These are phyloP conservation scores for Nigrospora osmanthi DNA, from an alignment of 2,329 filamentous ascomycete species.

Conservation along the genomic window DNA sequence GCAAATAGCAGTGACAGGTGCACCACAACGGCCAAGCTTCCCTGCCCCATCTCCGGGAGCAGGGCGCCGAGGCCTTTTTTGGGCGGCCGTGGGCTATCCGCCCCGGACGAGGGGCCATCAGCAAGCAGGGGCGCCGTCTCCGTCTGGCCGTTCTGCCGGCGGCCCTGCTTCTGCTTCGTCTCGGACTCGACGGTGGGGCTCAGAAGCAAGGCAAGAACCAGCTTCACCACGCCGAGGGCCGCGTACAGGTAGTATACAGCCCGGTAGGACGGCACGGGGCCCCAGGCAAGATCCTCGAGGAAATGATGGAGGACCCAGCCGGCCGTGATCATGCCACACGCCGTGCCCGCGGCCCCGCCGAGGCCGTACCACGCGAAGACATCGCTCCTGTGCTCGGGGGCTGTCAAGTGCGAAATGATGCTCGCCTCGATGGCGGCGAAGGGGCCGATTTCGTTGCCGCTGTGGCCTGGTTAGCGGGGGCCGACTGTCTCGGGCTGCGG, in stretches of 20 bases:
- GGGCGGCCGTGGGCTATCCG: no score
- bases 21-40: constrained; percentile 36
- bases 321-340: constrained; percentile 48
- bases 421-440: constrained; percentile 57
- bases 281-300: constrained; percentile 19
- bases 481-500: no score
- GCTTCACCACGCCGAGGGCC: constrained; percentile 46
- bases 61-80: constrained; percentile 17
- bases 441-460: constrained; percentile 56
- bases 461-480: constrained; percentile 15
- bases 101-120: no score
- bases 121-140: constrained; percentile 12
- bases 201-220: constrained; percentile 42
- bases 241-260: constrained; percentile 50
- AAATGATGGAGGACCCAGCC: constrained; percentile 52
- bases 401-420: constrained; percentile 47
- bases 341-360: constrained; percentile 50
- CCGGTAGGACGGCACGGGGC: constrained; percentile 12
- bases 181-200: constrained; percentile 25
- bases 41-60: constrained; percentile 41
- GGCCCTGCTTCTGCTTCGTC: constrained; percentile 11
- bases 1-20: constrained; percentile 51
- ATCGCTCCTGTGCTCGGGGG: constrained; percentile 36
- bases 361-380: constrained; percentile 57
- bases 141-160: background rate